phyloP scores from a whole-genome alignment of 2,329 filamentous ascomycete genomes.

The Fusarium sp. region DNA sequence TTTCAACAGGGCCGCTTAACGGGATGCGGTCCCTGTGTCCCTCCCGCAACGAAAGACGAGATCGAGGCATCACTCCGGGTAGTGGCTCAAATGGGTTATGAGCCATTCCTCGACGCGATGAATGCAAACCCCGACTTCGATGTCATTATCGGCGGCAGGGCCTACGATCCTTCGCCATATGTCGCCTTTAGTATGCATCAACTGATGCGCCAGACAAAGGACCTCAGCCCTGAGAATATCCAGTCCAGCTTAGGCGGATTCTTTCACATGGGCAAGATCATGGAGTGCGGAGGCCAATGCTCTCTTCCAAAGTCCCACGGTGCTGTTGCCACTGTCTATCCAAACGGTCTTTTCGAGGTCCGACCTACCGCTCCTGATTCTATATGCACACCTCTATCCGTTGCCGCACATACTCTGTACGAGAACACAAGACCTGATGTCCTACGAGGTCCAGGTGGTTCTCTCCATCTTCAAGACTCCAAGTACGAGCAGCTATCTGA shows the following conservation, averaged over 20 bases:
- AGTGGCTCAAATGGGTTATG: slow-evolving; percentile 63
- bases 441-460: slow-evolving; percentile 65
- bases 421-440: slow-evolving; percentile 69
- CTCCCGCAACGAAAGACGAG: slow-evolving; percentile 55
- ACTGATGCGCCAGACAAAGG: slow-evolving; percentile 15
- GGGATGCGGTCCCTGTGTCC: slow-evolving; percentile 60
- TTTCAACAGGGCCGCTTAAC: slow-evolving; percentile 51
- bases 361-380: slow-evolving; percentile 57
- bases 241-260: slow-evolving; percentile 54
- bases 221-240: background rate
- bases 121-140: slow-evolving; percentile 59
- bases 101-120: slow-evolving; percentile 62
- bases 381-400: slow-evolving; percentile 63
- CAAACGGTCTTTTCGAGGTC: slow-evolving; percentile 63
- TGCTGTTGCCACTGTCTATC: slow-evolving; percentile 59
- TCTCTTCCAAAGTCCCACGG: slow-evolving; percentile 63
- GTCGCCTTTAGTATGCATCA: slow-evolving; percentile 52
- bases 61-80: slow-evolving; percentile 57
- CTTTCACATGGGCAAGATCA: slow-evolving; percentile 68
- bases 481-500: slow-evolving; percentile 39
- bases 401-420: slow-evolving; percentile 69
- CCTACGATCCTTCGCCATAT: slow-evolving; percentile 60
- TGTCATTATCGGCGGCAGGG: slow-evolving; percentile 64
- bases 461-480: slow-evolving; percentile 58
- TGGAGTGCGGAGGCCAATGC: slow-evolving; percentile 67